These are phyloP conservation scores for Alisma plantagoaquatica DNA, from an alignment of 106 monocot genomes.

Conservation along the genomic window DNA sequence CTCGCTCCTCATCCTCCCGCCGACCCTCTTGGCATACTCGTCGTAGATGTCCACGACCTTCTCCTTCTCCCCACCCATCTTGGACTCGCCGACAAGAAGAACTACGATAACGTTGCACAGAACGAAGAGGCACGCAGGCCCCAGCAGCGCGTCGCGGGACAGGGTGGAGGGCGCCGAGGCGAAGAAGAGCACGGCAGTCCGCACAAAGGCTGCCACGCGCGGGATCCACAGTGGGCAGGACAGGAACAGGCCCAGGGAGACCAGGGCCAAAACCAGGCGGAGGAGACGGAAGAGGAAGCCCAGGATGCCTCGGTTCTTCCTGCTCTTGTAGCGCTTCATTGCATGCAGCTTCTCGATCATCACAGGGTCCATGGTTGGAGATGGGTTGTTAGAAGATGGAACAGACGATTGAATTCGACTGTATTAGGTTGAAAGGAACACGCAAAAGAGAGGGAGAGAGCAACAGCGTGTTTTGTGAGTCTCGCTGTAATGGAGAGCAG, in stretches of 20 bases:
- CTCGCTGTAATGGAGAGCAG: neutral
- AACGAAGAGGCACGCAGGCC: constrained; percentile 21
- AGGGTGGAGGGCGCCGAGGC: neutral
- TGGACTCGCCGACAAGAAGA: constrained; percentile 21
- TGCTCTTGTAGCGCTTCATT: constrained; percentile 12
- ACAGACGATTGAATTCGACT: neutral
- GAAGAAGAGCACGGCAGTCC: too few relatives aligned
- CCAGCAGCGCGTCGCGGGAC: neutral
- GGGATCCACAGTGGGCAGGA: constrained; percentile 23
- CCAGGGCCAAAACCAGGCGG: neutral
- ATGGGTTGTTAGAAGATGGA: neutral
- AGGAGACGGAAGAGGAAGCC: constrained; percentile 2
- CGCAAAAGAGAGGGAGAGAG: neutral
- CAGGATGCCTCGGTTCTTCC: too few relatives aligned
- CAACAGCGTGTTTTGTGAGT: neutral
- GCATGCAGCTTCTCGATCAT: constrained; percentile 21
- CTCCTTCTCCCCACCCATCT: neutral
- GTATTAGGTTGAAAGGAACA: neutral
- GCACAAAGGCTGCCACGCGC: neutral
- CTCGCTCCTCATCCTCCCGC: neutral
- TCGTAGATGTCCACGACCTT: constrained; percentile 8
- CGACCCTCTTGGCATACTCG: constrained; percentile 7
- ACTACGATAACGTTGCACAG: constrained; percentile 20
- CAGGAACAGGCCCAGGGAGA: constrained; percentile 16
- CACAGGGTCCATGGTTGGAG: constrained; percentile 11